Evolutionary conservation across 768 basidiomycete genomes (phyloP).

Genomic region (Hygrocybe coccinea): DNA sequence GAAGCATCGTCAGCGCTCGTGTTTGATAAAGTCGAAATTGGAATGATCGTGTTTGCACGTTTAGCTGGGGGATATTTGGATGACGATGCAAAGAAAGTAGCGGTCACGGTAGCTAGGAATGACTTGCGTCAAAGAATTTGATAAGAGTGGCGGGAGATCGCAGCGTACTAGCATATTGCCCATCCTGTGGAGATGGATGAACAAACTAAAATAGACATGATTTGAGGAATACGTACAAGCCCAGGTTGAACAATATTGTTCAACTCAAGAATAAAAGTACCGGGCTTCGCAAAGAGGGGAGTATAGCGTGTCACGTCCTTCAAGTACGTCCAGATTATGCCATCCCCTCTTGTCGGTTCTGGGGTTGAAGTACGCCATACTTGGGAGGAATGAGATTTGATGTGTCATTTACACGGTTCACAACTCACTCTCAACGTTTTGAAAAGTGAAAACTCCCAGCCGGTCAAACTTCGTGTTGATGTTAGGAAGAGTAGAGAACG

Average conservation of each 20-base stretch:
- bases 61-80: slow-evolving; percentile 50
- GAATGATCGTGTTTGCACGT: slow-evolving; percentile 61
- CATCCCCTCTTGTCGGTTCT: slow-evolving; percentile 59
- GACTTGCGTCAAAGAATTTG: neutral
- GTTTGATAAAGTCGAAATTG: slow-evolving; percentile 60
- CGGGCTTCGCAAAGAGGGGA: slow-evolving; percentile 63
- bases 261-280: slow-evolving; percentile 67
- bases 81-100: slow-evolving; percentile 68
- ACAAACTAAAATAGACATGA: neutral
- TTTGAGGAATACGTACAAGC: slow-evolving; percentile 19
- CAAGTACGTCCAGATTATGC: slow-evolving; percentile 74
- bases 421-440: slow-evolving; percentile 67
- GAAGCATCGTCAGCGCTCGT: slow-evolving; percentile 67
- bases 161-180: slow-evolving; percentile 59
- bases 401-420: neutral
- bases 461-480: slow-evolving; percentile 49
- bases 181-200: slow-evolving; percentile 31
- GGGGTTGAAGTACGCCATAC: slow-evolving; percentile 81
- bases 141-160: neutral
- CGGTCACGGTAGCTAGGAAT: slow-evolving; percentile 54
- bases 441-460: slow-evolving; percentile 67
- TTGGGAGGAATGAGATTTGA: slow-evolving; percentile 19
- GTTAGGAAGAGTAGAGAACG: neutral
- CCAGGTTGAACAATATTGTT: slow-evolving; percentile 60
- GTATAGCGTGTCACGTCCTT: slow-evolving; percentile 74